Evolutionary conservation across 2,329 filamentous ascomycete genomes (phyloP).

Genomic region (Fusarium falciforme): DNA sequence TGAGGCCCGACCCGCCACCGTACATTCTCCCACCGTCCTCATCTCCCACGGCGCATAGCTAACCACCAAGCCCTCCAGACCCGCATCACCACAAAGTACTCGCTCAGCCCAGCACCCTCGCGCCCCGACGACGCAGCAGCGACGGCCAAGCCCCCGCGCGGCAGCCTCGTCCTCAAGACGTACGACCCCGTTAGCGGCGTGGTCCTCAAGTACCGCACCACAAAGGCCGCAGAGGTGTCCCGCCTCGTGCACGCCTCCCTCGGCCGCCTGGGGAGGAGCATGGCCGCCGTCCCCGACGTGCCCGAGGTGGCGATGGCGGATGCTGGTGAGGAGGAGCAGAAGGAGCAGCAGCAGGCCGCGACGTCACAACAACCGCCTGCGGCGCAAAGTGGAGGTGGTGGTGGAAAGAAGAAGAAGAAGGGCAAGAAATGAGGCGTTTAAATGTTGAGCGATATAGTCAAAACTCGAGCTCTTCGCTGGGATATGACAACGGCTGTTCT

Average conservation of each 20-base stretch:
- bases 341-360: constrained; percentile 34
- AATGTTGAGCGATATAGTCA: neutral
- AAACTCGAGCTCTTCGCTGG: neutral
- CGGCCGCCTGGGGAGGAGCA: constrained; percentile 78
- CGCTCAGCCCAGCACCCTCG: constrained; percentile 63
- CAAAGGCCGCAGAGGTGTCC: constrained; percentile 90
- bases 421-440: constrained; percentile 60
- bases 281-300: constrained; percentile 66
- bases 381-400: constrained; percentile 50
- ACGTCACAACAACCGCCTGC: constrained; percentile 37
- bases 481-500: neutral
- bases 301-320: constrained; percentile 58
- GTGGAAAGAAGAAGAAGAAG: constrained; percentile 69
- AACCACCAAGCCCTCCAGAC: constrained; percentile 67
- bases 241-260: constrained; percentile 78
- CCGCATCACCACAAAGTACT: constrained; percentile 92
- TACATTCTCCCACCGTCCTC: constrained; percentile 58
- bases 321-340: constrained; percentile 41
- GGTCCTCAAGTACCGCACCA: constrained; percentile 90
- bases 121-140: constrained; percentile 44
- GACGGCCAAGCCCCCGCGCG: constrained; percentile 65
- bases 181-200: constrained; percentile 86
- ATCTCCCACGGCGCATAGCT: constrained; percentile 12
- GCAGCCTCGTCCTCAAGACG: constrained; percentile 85
- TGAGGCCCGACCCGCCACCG: constrained; percentile 85